These are phyloP conservation scores for Paraphaeosphaeria sporulosa DNA, from an alignment of 2,329 filamentous ascomycete species.

Conservation along the genomic window DNA sequence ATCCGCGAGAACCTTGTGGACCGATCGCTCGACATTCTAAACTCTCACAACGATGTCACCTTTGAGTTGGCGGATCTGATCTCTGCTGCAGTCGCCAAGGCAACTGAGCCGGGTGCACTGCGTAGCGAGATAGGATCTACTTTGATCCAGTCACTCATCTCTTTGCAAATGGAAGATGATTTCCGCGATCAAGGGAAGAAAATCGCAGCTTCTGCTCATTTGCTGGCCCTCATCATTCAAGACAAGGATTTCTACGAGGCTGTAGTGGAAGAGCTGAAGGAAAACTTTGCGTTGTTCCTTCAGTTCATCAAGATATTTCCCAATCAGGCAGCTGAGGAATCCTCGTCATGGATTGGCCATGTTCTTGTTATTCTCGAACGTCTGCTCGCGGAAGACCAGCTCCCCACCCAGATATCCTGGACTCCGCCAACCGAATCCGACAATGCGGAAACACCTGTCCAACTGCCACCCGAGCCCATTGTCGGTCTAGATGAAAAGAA, in stretches of 20 bases:
- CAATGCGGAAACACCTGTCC: constrained; percentile 60
- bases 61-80: constrained; percentile 93
- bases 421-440: constrained; percentile 60
- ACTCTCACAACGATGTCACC: constrained; percentile 84
- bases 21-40: constrained; percentile 86
- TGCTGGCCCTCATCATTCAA: constrained; percentile 87
- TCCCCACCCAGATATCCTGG: constrained; percentile 79
- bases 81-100: constrained; percentile 71
- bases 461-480: constrained; percentile 67
- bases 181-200: constrained; percentile 67
- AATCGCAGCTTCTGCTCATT: constrained; percentile 89
- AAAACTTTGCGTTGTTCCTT: constrained; percentile 78
- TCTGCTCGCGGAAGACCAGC: constrained; percentile 86
- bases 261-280: constrained; percentile 76
- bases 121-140: constrained; percentile 82
- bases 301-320: constrained; percentile 77
- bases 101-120: constrained; percentile 63
- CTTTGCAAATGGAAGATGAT: constrained; percentile 66
- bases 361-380: constrained; percentile 90
- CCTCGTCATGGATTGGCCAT: constrained; percentile 92
- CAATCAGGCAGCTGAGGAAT: constrained; percentile 73
- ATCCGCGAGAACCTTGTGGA: constrained; percentile 83
- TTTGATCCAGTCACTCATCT: constrained; percentile 82
- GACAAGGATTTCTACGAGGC: constrained; percentile 81
- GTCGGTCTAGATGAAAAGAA: constrained; percentile 71